phyloP scores from a whole-genome alignment of 768 basidiomycete genomes.

The Cytidiella melzeri region DNA sequence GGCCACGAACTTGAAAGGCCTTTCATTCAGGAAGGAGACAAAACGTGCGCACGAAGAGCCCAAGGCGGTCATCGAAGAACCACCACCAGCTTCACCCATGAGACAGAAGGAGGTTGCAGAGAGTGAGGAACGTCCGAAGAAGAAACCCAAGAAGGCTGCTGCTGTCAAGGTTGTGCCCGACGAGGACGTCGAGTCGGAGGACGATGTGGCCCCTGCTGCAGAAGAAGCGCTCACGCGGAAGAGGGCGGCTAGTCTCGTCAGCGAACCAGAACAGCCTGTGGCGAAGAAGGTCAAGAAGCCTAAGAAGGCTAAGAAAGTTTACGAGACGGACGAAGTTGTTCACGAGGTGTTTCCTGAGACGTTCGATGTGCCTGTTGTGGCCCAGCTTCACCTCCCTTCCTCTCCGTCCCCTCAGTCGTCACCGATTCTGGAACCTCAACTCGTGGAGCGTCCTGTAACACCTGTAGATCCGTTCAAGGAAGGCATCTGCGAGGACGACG shows the following conservation, averaged over 20 bases:
- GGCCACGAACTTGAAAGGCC: slow-evolving; percentile 24
- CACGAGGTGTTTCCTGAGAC: slow-evolving; percentile 49
- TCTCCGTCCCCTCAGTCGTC: slow-evolving; percentile 49
- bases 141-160: slow-evolving; percentile 21
- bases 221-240: slow-evolving; percentile 17
- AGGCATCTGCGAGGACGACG: slow-evolving; percentile 77
- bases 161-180: slow-evolving; percentile 15
- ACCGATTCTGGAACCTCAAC: slow-evolving; percentile 31
- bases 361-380: slow-evolving; percentile 43
- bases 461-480: slow-evolving; percentile 44
- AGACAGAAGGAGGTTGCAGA: background rate
- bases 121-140: slow-evolving; percentile 19
- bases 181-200: slow-evolving; percentile 58
- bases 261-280: slow-evolving; percentile 33
- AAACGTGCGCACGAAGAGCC: slow-evolving; percentile 32
- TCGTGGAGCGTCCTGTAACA: slow-evolving; percentile 29
- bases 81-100: background rate
- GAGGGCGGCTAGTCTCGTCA: slow-evolving; percentile 23
- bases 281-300: slow-evolving; percentile 42
- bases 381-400: slow-evolving; percentile 44
- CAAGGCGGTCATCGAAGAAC: slow-evolving; percentile 14
- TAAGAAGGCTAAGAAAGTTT: slow-evolving; percentile 34
- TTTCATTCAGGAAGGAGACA: slow-evolving; percentile 39
- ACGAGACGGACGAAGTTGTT: slow-evolving; percentile 27
- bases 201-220: slow-evolving; percentile 27